Percentiles rank a stretch among this genome's conserved stretches.
phyloP scores from a whole-genome alignment of 306 rosid genomes.

The Vachellia pachyceras region DNA sequence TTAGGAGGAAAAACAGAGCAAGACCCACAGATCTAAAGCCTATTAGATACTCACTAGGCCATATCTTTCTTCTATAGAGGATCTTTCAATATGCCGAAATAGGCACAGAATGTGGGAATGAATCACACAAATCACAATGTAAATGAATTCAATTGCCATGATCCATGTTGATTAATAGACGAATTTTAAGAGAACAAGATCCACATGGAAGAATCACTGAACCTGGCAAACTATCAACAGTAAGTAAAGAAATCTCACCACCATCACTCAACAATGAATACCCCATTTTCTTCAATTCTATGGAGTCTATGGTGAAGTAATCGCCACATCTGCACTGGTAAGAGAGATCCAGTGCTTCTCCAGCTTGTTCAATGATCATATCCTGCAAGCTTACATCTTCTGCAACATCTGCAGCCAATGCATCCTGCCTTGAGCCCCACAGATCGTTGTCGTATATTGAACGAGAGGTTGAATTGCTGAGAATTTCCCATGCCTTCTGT shows the following conservation, averaged over 20 bases:
- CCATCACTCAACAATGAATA: constrained; percentile 61
- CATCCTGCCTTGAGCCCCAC: constrained; percentile 59
- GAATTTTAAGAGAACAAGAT: constrained; percentile 84
- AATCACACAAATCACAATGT: constrained; percentile 11
- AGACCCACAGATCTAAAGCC: not conserved
- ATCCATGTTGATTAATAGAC: constrained; percentile 57
- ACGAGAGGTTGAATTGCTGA: constrained; percentile 61
- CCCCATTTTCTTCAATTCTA: constrained; percentile 80
- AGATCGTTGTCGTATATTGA: constrained; percentile 65
- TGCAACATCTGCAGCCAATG: constrained; percentile 65
- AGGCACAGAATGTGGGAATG: not conserved
- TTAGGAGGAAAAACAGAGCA: not conserved
- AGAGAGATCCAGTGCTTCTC: constrained; percentile 59
- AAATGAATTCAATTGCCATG: constrained; percentile 39
- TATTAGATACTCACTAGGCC: not conserved
- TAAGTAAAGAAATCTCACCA: constrained; percentile 49
- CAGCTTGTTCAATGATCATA: constrained; percentile 64
- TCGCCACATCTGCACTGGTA: constrained; percentile 92
- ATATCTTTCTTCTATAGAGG: not conserved
- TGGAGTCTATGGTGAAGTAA: constrained; percentile 68
- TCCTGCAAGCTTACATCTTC: constrained; percentile 73
- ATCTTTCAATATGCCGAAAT: not conserved
- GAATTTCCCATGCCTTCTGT: constrained; percentile 94
- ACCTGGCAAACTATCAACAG: constrained; percentile 58
- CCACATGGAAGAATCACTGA: constrained; percentile 87